Conservation (phyloP, 805 yeast genomes). For the Metschnikowia bowlesiae region DNA sequence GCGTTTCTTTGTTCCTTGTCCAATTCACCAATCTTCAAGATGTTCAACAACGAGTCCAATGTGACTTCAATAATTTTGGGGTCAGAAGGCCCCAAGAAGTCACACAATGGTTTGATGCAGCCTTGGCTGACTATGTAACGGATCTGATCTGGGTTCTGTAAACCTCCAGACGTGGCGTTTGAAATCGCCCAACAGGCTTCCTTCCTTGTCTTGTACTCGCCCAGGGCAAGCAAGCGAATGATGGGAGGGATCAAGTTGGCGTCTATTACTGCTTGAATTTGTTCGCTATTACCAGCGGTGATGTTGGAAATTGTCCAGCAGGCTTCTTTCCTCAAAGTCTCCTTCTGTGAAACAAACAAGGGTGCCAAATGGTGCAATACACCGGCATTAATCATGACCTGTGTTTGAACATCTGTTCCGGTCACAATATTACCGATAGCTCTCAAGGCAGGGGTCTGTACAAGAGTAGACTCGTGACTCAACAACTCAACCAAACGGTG, state of each 20-base stretch:
- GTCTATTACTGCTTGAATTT: slow-evolving; percentile 95
- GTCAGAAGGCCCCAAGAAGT: slow-evolving; percentile 82
- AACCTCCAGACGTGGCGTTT: slow-evolving; percentile 95
- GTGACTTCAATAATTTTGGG: slow-evolving; percentile 91
- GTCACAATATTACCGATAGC: slow-evolving; percentile 98
- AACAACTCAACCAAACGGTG: slow-evolving; percentile 88
- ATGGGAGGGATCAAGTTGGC: slow-evolving; percentile 90
- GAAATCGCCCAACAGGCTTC: slow-evolving; percentile 99
- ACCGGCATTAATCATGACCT: slow-evolving; percentile 88
- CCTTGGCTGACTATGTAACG: slow-evolving; percentile 92
- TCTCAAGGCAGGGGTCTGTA: slow-evolving; percentile 95
- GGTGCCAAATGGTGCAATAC: slow-evolving; percentile 82
- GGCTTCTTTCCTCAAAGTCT: slow-evolving; percentile 92
- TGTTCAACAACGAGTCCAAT: slow-evolving; percentile 90
- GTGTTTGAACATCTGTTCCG: slow-evolving; percentile 94
- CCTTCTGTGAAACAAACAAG: slow-evolving; percentile 78
- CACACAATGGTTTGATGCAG: slow-evolving; percentile 95
- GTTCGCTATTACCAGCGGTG: slow-evolving; percentile 94
- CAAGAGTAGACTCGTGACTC: slow-evolving; percentile 75
- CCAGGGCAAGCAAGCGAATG: slow-evolving; percentile 69
- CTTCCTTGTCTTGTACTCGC: slow-evolving; percentile 93
- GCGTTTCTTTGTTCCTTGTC: slow-evolving; percentile 76
- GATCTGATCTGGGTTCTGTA: slow-evolving; percentile 87
- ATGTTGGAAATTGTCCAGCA: slow-evolving; percentile 99
- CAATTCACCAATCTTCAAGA: slow-evolving; percentile 88